Conservation (phyloP, 306 rosid genomes). For the Pyrus communis region DNA sequence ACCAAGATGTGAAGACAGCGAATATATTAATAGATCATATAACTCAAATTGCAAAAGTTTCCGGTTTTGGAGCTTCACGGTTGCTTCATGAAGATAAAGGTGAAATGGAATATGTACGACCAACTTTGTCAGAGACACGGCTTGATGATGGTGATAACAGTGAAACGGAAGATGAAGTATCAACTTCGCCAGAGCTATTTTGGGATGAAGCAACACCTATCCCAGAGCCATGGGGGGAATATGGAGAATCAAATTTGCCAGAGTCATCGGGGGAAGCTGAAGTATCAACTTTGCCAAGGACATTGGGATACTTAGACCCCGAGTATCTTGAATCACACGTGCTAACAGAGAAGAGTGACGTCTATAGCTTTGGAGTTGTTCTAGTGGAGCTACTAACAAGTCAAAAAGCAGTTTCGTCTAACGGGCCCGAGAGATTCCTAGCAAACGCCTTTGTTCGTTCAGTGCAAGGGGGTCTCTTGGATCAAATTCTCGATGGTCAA, state of each 20-base stretch:
- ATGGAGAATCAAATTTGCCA: too few species aligned
- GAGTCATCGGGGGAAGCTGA: neutral
- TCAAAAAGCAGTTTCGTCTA: neutral
- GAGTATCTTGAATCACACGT: neutral
- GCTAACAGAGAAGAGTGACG: neutral
- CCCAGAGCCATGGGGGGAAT: too few species aligned
- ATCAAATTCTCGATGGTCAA: neutral
- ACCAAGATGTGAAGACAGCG: neutral
- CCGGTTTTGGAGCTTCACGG: neutral
- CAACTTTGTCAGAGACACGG: too few species aligned
- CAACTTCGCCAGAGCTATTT: too few species aligned
- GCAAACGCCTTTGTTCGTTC: neutral
- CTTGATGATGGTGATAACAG: too few species aligned
- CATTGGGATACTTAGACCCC: neutral
- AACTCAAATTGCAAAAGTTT: neutral
- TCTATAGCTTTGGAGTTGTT: constrained; percentile 19
- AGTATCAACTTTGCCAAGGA: neutral
- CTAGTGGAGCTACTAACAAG: constrained; percentile 15
- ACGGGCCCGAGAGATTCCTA: too few species aligned
- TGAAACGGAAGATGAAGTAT: too few species aligned
- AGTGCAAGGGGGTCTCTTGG: neutral
- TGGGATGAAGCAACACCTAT: too few species aligned
- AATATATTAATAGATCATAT: neutral
- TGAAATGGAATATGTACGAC: too few species aligned
- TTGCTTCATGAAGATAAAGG: neutral